Evolutionary conservation across 2,329 filamentous ascomycete genomes (phyloP).

Genomic region (Metarhizium anisopliae): DNA sequence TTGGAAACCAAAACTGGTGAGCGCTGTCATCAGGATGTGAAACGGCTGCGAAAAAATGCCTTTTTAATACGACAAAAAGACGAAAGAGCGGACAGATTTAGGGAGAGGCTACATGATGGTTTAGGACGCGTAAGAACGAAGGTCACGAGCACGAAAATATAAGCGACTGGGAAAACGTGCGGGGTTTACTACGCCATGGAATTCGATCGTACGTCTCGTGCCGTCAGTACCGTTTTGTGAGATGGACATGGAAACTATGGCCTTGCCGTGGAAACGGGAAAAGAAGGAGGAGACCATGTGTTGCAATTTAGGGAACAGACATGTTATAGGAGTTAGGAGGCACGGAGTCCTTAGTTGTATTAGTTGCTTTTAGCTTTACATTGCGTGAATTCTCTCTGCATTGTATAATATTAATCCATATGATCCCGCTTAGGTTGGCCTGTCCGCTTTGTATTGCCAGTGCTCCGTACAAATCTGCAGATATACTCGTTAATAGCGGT

Average conservation of each 20-base stretch:
- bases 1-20: neutral
- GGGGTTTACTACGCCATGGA: neutral
- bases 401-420: neutral
- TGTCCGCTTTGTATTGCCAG: neutral
- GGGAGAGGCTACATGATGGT: neutral
- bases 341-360: neutral
- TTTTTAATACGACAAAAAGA: neutral
- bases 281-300: neutral
- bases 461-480: neutral
- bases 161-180: neutral
- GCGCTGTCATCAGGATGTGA: neutral
- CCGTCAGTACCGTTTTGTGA: neutral
- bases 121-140: neutral
- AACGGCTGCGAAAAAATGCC: neutral
- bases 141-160: neutral
- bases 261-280: neutral
- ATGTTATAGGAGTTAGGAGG: neutral
- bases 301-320: neutral
- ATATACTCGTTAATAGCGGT: no score
- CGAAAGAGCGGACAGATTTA: neutral
- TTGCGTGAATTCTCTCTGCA: neutral
- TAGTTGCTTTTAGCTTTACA: neutral
- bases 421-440: neutral
- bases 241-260: neutral
- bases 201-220: neutral